A percentile compares a stretch with the other conserved stretches of the same genome.
Evolutionary conservation across 176 grass and related monocot genomes (phyloP).

Genomic region (Musa schizocarpa): DNA sequence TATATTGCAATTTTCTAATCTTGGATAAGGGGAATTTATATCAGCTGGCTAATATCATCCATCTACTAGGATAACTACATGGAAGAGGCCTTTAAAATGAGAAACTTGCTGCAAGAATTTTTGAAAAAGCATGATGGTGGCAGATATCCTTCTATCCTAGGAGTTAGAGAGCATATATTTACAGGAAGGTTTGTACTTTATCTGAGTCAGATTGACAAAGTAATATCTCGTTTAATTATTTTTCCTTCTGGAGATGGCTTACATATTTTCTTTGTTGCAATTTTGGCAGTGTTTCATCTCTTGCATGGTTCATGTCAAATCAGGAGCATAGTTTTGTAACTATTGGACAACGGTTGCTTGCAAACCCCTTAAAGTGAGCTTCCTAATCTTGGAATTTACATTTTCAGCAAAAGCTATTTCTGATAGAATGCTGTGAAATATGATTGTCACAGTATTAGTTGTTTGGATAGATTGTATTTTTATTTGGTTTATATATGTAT

Average conservation of each 20-base stretch:
- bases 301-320: constrained; percentile 99
- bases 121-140: constrained; percentile 47
- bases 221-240: not conserved
- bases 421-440: no score
- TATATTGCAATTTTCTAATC: constrained; percentile 27
- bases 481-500: no score
- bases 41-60: constrained; percentile 5
- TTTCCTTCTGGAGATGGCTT: constrained; percentile 19
- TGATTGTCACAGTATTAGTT: no score
- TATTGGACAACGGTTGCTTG: constrained; percentile 80
- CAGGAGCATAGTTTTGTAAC: constrained; percentile 97
- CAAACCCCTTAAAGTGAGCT: constrained; percentile 79
- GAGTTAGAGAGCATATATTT: constrained; percentile 96
- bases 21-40: not conserved
- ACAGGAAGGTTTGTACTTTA: constrained; percentile 63
- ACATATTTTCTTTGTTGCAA: constrained; percentile 23
- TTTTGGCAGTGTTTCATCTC: constrained; percentile 78
- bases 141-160: constrained; percentile 79
- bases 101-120: constrained; percentile 93
- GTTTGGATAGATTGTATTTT: no score
- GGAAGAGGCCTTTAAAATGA: constrained; percentile 99
- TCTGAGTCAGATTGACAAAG: not conserved
- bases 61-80: constrained; percentile 85
- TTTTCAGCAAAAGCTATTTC: not conserved
- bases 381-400: constrained; percentile 3